Evolutionary conservation across 2,329 filamentous ascomycete genomes (phyloP), one percentile per base, ranked within the genome.

Genomic region (Xylaria sp.): DNA sequence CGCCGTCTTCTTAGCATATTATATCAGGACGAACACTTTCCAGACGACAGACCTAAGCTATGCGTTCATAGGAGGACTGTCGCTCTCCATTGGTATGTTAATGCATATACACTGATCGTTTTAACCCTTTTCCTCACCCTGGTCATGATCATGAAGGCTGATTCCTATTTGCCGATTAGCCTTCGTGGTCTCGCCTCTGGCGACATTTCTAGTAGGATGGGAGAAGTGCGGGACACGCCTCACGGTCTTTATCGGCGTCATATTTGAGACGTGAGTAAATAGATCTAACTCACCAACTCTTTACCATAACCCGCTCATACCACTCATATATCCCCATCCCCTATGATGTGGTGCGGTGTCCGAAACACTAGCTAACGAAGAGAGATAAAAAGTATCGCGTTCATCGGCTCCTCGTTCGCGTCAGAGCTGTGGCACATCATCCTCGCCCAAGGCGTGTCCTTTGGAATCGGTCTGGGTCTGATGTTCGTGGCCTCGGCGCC

Each of bases 381-480:
- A n/a, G n/a, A n/a, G n/a, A n/a, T 61, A 11, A 17, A 19, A 54
- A 80, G 78, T 0, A 77, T 80, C 8, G 87, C 86, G 21, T 83
- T 94, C 63, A 84, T 93, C 46, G 86, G 85, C 1, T 90, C 91
- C 7, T 90, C 87, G 14, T 93, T 92, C 69, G 84, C 89, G 0
- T 79, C 73, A 15, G 72, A 85, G 59, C 88, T 92, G 60, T 94
- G 90, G 89, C 91, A 94, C 37, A 81, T 95, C 0, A 88, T 93
- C 60, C 82, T 94, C 0, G 85, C 83, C 5, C 92, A 94, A 72
- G 92, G 92, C 4, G 72, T 94, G 2, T 85, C 87, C 57, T 94
- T 94, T 65, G 92, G 92, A n/a, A 75, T 89, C 21, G 91, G 91
- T 2, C 89, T 94, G 83, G 91, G 91, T 0, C 89, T 94, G 60